Conservation (phyloP, 441 rosid genomes). For the Populus trichocarpa region DNA sequence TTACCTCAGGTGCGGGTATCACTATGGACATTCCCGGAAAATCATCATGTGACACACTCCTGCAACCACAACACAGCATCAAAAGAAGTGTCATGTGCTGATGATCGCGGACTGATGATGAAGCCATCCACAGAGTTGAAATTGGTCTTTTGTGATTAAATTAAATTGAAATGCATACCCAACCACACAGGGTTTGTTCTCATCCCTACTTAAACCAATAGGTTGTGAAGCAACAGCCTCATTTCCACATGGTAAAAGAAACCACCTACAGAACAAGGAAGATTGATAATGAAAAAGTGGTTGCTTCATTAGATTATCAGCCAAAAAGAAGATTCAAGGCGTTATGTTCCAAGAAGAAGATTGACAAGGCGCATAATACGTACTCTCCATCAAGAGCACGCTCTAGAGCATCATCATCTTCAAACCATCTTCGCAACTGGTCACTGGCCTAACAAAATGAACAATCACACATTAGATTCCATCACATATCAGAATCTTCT, state of each 20-base stretch:
- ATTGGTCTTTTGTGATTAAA: no score
- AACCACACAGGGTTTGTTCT: slow-evolving; percentile 51
- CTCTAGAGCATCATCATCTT: slow-evolving; percentile 80
- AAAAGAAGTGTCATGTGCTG: not conserved
- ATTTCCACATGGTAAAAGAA: slow-evolving; percentile 57
- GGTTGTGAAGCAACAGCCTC: slow-evolving; percentile 43
- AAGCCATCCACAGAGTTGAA: not conserved
- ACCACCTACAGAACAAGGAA: slow-evolving; percentile 53
- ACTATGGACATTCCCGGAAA: slow-evolving; percentile 50
- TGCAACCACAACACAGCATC: slow-evolving; percentile 25
- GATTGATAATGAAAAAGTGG: not conserved
- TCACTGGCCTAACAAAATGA: slow-evolving; percentile 59
- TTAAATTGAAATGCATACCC: slow-evolving; percentile 44
- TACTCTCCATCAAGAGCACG: slow-evolving; percentile 82
- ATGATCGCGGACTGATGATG: not conserved
- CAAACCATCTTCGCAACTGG: slow-evolving; percentile 67
- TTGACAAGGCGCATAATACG: slow-evolving; percentile 21
- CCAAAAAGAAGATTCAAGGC: not conserved
- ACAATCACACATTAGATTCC: slow-evolving; percentile 9
- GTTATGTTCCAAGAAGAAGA: not conserved
- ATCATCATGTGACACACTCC: slow-evolving; percentile 52
- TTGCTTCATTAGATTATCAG: not conserved
- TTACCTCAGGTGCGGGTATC: slow-evolving; percentile 61
- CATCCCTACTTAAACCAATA: slow-evolving; percentile 50
- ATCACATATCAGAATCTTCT: not conserved